These are phyloP conservation scores for Xylaria curta DNA, from an alignment of 495 filamentous ascomycete species.

Conservation along the genomic window DNA sequence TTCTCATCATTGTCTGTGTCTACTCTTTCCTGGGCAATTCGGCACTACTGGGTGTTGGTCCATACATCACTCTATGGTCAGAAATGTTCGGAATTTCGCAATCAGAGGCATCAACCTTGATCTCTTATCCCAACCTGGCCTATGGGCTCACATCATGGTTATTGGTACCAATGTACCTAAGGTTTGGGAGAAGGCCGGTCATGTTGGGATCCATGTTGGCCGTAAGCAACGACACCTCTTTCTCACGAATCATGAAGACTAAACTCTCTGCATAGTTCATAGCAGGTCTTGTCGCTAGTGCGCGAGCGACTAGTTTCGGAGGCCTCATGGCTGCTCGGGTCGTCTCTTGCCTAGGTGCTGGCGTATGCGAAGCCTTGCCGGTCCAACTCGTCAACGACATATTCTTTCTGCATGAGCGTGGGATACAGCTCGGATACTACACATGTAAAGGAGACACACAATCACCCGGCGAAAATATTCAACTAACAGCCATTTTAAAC, in stretches of 20 bases:
- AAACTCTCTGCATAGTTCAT: slow-evolving; percentile 49
- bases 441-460: slow-evolving; percentile 48
- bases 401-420: slow-evolving; percentile 68
- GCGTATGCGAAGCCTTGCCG: slow-evolving; percentile 66
- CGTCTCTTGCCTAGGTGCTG: slow-evolving; percentile 62
- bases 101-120: slow-evolving; percentile 58
- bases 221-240: slow-evolving; percentile 45
- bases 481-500: background rate
- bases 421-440: slow-evolving; percentile 64
- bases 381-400: slow-evolving; percentile 72
- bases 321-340: slow-evolving; percentile 63
- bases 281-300: slow-evolving; percentile 62
- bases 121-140: slow-evolving; percentile 68
- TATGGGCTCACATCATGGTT: slow-evolving; percentile 66
- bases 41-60: slow-evolving; percentile 61
- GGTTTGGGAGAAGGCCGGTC: slow-evolving; percentile 63
- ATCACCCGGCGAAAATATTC: background rate
- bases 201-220: slow-evolving; percentile 58
- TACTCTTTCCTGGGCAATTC: slow-evolving; percentile 70
- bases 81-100: slow-evolving; percentile 59
- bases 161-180: slow-evolving; percentile 64
- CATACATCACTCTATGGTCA: slow-evolving; percentile 66
- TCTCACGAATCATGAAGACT: background rate
- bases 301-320: slow-evolving; percentile 55
- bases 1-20: slow-evolving; percentile 61